phyloP scores from a whole-genome alignment of 306 rosid genomes.

The Hippophae rhamnoides region DNA sequence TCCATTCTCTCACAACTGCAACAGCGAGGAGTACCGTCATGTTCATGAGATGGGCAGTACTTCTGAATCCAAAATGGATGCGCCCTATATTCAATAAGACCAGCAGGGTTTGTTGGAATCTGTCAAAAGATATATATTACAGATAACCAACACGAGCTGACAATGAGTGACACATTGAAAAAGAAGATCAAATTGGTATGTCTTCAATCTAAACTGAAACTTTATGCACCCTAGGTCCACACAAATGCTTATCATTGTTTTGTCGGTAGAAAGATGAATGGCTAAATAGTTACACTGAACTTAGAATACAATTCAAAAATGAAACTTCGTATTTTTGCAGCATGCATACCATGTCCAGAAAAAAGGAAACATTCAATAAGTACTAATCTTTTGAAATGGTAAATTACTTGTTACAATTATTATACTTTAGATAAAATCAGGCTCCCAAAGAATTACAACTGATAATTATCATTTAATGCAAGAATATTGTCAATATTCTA shows the following conservation, averaged over 20 bases:
- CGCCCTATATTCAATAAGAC: constrained; percentile 99
- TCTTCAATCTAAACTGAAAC: not conserved
- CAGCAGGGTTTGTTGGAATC: constrained; percentile 99
- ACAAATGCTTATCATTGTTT: too few relatives aligned
- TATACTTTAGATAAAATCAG: not conserved
- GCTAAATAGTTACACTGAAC: too few relatives aligned
- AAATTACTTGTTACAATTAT: not conserved
- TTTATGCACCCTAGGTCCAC: not conserved
- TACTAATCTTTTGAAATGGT: not conserved
- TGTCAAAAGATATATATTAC: constrained; percentile 61
- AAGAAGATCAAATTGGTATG: not conserved
- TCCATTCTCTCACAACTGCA: constrained; percentile 99
- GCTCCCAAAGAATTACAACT: not conserved
- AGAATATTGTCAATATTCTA: constrained; percentile 7
- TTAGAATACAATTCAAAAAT: not conserved
- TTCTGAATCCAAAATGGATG: constrained; percentile 98
- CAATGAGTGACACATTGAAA: constrained; percentile 28
- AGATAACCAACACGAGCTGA: constrained; percentile 41
- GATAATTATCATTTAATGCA: not conserved
- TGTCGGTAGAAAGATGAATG: too few relatives aligned
- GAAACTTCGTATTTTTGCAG: not conserved
- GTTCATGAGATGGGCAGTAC: constrained; percentile 95
- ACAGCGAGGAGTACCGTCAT: constrained; percentile 86
- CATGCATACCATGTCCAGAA: not conserved
- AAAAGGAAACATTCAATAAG: not conserved